These are phyloP conservation scores for Haematococcus lacustris DNA, from an alignment of 139 green algal genomes.

Conservation along the genomic window DNA sequence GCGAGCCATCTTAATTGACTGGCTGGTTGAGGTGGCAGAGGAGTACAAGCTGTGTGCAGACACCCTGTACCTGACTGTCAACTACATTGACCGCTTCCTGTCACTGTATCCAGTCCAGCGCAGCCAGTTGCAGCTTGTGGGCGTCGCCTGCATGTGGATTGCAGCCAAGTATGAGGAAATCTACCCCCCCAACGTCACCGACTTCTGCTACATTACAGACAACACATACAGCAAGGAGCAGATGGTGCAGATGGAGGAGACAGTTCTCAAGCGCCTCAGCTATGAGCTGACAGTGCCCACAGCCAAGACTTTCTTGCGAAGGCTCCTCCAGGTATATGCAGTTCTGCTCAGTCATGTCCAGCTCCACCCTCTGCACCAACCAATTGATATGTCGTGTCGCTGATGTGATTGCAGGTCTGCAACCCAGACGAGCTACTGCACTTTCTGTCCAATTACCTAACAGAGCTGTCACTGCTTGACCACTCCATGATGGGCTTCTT, in stretches of 20 bases:
- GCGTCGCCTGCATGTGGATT: slow-evolving; percentile 88
- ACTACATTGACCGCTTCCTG: slow-evolving; percentile 88
- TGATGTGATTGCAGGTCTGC: slow-evolving; percentile 25
- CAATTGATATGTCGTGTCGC: neutral
- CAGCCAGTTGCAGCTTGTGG: slow-evolving; percentile 61
- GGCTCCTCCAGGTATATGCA: slow-evolving; percentile 30
- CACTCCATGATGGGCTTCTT: slow-evolving; percentile 71
- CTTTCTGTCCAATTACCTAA: slow-evolving; percentile 78
- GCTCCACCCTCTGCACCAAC: no score
- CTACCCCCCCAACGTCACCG: slow-evolving; percentile 82
- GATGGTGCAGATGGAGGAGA: slow-evolving; percentile 78
- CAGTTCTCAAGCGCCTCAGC: slow-evolving; percentile 69
- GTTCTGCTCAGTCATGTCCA: neutral
- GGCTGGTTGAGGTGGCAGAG: slow-evolving; percentile 89
- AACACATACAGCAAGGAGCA: slow-evolving; percentile 90
- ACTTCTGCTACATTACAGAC: slow-evolving; percentile 97
- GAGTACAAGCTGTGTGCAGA: slow-evolving; percentile 92
- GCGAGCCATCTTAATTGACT: slow-evolving; percentile 94
- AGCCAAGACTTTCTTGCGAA: slow-evolving; percentile 84
- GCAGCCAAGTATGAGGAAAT: slow-evolving; percentile 98
- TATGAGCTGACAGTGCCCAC: slow-evolving; percentile 90
- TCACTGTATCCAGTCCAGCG: slow-evolving; percentile 37
- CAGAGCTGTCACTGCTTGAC: slow-evolving; percentile 85
- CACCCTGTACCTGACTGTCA: slow-evolving; percentile 84
- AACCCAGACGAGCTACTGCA: slow-evolving; percentile 44